Evolutionary conservation across 192 early-diverging fungal genomes (phyloP).

Genomic region (Spizellomyces sp.): DNA sequence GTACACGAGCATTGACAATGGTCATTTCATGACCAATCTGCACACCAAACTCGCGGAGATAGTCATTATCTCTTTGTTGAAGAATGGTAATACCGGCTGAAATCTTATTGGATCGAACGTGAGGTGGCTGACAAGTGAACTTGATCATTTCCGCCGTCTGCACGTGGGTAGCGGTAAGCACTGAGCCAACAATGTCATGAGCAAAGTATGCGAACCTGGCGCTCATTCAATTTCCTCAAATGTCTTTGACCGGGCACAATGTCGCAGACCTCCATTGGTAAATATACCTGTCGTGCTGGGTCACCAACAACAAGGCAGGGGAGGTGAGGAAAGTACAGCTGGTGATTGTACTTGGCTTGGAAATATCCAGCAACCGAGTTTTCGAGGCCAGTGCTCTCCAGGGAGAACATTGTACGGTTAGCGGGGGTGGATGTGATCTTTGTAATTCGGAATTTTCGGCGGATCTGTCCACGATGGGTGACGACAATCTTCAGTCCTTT

Average conservation of each 20-base stretch:
- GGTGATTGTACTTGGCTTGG: slow-evolving; percentile 66
- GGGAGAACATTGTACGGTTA: slow-evolving; percentile 68
- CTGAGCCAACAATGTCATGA: neutral
- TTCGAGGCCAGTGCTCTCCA: slow-evolving; percentile 48
- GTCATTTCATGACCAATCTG: slow-evolving; percentile 65
- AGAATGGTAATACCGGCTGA: slow-evolving; percentile 70
- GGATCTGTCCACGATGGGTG: slow-evolving; percentile 63
- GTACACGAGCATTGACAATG: slow-evolving; percentile 73
- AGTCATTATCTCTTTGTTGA: slow-evolving; percentile 69
- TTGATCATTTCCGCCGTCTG: slow-evolving; percentile 96
- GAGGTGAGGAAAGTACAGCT: slow-evolving; percentile 74
- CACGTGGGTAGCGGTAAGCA: neutral
- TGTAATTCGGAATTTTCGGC: slow-evolving; percentile 72
- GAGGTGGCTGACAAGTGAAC: slow-evolving; percentile 83
- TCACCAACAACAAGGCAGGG: slow-evolving; percentile 74
- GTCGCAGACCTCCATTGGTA: slow-evolving; percentile 92
- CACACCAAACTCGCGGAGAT: slow-evolving; percentile 78
- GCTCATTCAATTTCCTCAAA: slow-evolving; percentile 79
- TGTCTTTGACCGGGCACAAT: slow-evolving; percentile 83
- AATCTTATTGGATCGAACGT: slow-evolving; percentile 84
- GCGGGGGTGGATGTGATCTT: slow-evolving; percentile 71
- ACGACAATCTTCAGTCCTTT: slow-evolving; percentile 54
- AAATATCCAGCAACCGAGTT: slow-evolving; percentile 83
- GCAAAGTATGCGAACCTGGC: slow-evolving; percentile 40
- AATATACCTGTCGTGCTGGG: slow-evolving; percentile 58